Conservation (phyloP, 2,329 filamentous ascomycete genomes). For the Microdochium bolleyi region DNA sequence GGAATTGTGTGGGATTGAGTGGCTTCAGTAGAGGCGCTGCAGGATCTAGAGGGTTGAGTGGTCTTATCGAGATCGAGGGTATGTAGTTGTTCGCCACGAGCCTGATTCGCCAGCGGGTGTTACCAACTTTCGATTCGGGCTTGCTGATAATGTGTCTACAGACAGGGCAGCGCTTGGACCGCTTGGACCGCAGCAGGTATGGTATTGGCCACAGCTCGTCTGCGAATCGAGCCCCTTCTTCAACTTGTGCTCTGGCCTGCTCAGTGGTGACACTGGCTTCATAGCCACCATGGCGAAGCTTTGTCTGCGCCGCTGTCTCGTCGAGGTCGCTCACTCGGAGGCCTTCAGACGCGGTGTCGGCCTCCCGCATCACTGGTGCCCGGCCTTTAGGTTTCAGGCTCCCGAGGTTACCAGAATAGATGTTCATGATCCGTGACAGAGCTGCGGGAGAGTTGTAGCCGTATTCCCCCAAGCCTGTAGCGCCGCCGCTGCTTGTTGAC, state of each 20-base stretch:
- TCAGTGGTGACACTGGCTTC: conserved; percentile 46
- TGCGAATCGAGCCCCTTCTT: conserved; percentile 52
- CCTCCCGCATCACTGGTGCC: conserved; percentile 72
- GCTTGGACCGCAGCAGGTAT: conserved; percentile 79
- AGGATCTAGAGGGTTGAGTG: conserved; percentile 33
- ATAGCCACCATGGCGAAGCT: conserved; percentile 53
- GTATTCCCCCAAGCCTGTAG: conserved; percentile 36
- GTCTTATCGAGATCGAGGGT: conserved; percentile 68
- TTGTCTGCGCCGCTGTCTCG: conserved; percentile 53
- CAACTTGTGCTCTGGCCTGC: conserved; percentile 39
- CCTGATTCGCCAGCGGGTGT: conserved; percentile 86
- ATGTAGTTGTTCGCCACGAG: conserved; percentile 85
- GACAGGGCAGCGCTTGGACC: conserved; percentile 83
- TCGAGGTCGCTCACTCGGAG: conserved; percentile 54
- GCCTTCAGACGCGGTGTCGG: conserved; percentile 62
- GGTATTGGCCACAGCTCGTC: conserved; percentile 75
- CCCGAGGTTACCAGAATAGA: conserved; percentile 65
- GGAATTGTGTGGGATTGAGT: conserved; percentile 59
- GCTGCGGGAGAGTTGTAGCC: conserved; percentile 72
- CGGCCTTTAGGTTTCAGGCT: conserved; percentile 61
- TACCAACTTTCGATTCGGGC: conserved; percentile 83
- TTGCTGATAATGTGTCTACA: conserved; percentile 95
- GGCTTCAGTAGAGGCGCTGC: neutral
- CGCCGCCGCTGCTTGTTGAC: conserved; percentile 42
- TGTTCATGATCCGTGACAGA: conserved; percentile 80